Evolutionary conservation across 1,284 basidiomycete species (phyloP).

Genomic region (Retiboletus flavoniger): DNA sequence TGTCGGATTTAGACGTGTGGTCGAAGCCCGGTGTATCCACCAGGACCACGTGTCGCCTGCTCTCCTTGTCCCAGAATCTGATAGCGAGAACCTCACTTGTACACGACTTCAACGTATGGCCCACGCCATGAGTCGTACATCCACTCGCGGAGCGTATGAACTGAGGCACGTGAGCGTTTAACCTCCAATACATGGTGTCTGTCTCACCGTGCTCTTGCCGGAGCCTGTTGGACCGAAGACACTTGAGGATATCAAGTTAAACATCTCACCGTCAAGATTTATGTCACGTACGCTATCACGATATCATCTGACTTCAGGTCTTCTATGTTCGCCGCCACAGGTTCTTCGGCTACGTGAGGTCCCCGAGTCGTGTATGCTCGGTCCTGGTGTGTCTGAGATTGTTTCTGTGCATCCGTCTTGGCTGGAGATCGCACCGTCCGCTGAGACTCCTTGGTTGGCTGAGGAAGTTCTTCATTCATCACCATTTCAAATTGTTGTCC

Average conservation of each 20-base stretch:
- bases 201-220: conserved; percentile 12
- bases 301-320: conserved; percentile 4
- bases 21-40: not conserved
- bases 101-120: not conserved
- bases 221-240: conserved; percentile 19
- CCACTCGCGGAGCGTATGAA: not conserved
- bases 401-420: too few relatives aligned
- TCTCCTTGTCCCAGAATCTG: not conserved
- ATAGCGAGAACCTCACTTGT: not conserved
- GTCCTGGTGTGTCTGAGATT: not conserved
- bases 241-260: conserved; percentile 1
- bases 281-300: conserved; percentile 14
- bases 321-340: not conserved
- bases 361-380: too few relatives aligned
- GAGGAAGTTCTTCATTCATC: too few relatives aligned
- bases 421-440: too few relatives aligned
- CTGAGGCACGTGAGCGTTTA: not conserved
- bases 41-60: not conserved
- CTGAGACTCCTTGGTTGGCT: too few relatives aligned
- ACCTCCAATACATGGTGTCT: not conserved
- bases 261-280: not conserved
- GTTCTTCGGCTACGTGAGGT: not conserved
- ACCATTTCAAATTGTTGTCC: too few relatives aligned
- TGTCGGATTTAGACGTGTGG: not conserved
- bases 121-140: not conserved